Base-by-base conservation (phyloP, 1,139 yeast genomes). In the Yamadazyma membranifaciens region DNA sequence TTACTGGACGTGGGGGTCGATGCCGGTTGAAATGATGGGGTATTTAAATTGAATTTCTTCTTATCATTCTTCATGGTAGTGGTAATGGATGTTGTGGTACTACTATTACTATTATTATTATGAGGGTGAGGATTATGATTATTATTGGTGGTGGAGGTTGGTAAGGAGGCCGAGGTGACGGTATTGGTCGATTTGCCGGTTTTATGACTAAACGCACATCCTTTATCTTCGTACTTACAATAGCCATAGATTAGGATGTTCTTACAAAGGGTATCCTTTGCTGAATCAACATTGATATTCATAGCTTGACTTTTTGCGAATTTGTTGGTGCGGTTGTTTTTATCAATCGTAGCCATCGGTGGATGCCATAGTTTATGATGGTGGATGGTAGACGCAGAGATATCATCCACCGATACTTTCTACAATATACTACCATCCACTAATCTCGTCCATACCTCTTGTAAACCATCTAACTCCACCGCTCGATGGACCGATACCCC, bases 141-240 rank as follows among this genome's bases (percentile, higher is more conserved):
- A 20, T 20, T 20, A 20, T 20, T 20, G 12, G 34, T 9, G 20
- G 36, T 40, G 37, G 38, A 39, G 31, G 43, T 38, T 35, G 46
- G 12, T 31, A n/a, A 9, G 36, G 35, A 45, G 16, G 28, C 14
- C 12, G 28, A 16, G 33, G 11, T 17, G 31, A 27, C n/a, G n/a
- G n/a, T n/a, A 17, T 6, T 6, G n/a, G 34, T 32, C 9, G 27
- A 9, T 44, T 37, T 36, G 49, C 50, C 34, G 2, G 31, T 33
- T 47, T 49, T 26, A 55, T 88, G 96, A 41, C 80, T 81, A 59
- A 87, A 88, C 2, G 85, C 86, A 59, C 96, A 88, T 14, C 96
- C 96, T 56, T 87, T 88, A 52, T 86, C 86, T 51, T 87, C 92
- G 64, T 78, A 88, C 61, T 87, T 87, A 69, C 97, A 89, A 55